Evolutionary conservation across 805 yeast species (phyloP), one percentile per base, ranked within the genome.

Genomic region (Spathaspora hagerdaliae): DNA sequence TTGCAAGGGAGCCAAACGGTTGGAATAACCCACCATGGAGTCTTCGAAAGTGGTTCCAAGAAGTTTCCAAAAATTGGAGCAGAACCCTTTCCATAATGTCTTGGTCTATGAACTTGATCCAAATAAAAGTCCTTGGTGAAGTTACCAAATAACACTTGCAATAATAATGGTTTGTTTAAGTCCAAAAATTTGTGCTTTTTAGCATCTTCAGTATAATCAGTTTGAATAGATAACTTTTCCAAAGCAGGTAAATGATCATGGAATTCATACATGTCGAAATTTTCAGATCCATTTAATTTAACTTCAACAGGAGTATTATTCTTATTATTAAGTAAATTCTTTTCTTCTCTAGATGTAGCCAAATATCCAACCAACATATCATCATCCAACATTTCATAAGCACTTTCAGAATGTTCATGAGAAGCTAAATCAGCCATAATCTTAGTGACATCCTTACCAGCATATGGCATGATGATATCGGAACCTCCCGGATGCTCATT

Each of bases 81-180:
- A 3, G 97, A 88, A 9, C 97, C 97, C 62, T 90, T 83, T 53
- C 98, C 98, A 62, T 91, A 94, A 66, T 94, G 99, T 63, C 99
- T 83, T 44, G 99, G 99, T 67, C 97, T 82, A 66, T 94, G 99
- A 37, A 94, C 94, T 68, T 94, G 97, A 62, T 90, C 96, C 60
- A 94, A 74, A 65, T 94, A 94, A 59, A 94, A 92, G 37, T 88
- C 95, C 62, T 87, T 92, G 36, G 86, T 61, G 74, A 90, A 94
- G 32, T 78, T 75, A 36, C 90, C 82, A 49, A 78, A 74, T 45
- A 89, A 67, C 39, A 94, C 87, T 71, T 94, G 99, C 65, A 79
- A 59, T 37, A 94, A 69, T 55, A 94, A 73, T 1, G 99, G 96
- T 62, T 80, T 82, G 55, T 77, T 81, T 59, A 94, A 77, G 64